phyloP scores from a whole-genome alignment of 352 stramenopile species.

The Pythium dissimile region DNA sequence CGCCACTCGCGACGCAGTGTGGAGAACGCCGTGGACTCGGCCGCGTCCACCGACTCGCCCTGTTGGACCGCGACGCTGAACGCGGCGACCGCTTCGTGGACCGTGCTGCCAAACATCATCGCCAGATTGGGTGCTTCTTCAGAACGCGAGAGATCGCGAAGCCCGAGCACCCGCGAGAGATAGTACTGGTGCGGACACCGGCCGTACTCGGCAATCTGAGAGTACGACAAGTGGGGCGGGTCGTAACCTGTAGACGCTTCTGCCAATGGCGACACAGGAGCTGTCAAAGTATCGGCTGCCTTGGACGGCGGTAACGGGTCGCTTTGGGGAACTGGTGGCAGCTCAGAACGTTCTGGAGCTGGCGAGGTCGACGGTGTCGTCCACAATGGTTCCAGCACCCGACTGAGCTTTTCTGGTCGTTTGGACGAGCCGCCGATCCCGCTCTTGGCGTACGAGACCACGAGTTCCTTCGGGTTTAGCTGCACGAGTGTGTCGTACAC shows the following conservation, averaged over 20 bases:
- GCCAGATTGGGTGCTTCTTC: conserved; percentile 28
- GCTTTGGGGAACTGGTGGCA: conserved; percentile 1
- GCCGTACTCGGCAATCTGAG: conserved; percentile 77
- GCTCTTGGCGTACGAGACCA: conserved; percentile 53
- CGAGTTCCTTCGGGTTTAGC: conserved; percentile 25
- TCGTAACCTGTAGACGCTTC: too few species aligned
- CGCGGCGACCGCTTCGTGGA: conserved; percentile 72
- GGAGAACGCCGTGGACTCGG: background rate
- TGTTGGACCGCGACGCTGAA: conserved; percentile 23
- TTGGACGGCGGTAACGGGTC: too few species aligned
- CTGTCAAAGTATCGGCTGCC: too few species aligned
- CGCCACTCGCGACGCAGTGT: conserved; percentile 9
- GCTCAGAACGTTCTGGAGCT: background rate
- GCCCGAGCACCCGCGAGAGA: conserved; percentile 40
- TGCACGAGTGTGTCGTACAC: conserved; percentile 38
- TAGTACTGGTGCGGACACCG: conserved; percentile 82
- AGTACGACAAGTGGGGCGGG: conserved; percentile 71
- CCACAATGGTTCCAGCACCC: conserved; percentile 23
- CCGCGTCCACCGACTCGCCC: background rate
- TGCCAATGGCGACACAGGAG: too few species aligned
- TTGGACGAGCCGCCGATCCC: conserved; percentile 1
- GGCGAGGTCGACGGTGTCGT: background rate
- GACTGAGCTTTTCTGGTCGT: conserved; percentile 39
- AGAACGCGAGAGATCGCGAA: conserved; percentile 25
- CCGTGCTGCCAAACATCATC: conserved; percentile 71